These are phyloP conservation scores for Alternaria infectoria DNA, from an alignment of 2,329 filamentous ascomycete genomes.

Conservation along the genomic window DNA sequence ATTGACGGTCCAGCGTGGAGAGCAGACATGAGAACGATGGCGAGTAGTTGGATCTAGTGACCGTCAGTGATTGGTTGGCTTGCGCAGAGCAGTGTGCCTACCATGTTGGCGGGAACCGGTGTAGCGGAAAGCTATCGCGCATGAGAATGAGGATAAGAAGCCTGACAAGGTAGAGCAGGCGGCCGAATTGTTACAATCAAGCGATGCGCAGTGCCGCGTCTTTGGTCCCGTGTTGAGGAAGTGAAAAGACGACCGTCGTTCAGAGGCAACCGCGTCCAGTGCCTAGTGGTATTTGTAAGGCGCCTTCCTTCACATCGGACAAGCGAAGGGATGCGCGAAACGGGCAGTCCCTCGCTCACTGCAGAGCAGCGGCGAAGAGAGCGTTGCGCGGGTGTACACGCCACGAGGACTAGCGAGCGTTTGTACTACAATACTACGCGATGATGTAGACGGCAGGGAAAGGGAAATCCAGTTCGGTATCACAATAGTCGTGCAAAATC, in stretches of 20 bases:
- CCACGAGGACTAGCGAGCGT: background rate
- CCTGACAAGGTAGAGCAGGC: background rate
- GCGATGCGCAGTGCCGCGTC: background rate
- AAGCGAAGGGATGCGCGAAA: background rate
- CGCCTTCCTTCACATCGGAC: background rate
- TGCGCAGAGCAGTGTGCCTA: background rate
- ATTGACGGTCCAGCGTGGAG: conserved; percentile 19
- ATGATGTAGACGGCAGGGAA: background rate
- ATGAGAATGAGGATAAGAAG: conserved; percentile 21
- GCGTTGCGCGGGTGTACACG: background rate
- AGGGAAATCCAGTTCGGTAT: background rate
- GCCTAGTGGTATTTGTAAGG: conserved; percentile 1
- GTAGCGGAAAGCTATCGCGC: conserved; percentile 13
- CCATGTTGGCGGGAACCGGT: conserved; percentile 4
- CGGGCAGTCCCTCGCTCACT: background rate
- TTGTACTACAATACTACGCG: background rate
- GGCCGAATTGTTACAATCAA: background rate
- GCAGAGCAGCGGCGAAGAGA: conserved; percentile 4
- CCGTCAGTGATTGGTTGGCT: background rate
- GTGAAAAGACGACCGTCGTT: background rate
- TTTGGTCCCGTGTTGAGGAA: background rate
- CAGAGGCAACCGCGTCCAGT: background rate
- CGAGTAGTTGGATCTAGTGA: conserved; percentile 1
- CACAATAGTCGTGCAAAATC: background rate
- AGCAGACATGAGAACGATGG: conserved; percentile 20